Base-by-base conservation (phyloP, 2,329 filamentous ascomycete genomes). In the Claviceps africana region DNA sequence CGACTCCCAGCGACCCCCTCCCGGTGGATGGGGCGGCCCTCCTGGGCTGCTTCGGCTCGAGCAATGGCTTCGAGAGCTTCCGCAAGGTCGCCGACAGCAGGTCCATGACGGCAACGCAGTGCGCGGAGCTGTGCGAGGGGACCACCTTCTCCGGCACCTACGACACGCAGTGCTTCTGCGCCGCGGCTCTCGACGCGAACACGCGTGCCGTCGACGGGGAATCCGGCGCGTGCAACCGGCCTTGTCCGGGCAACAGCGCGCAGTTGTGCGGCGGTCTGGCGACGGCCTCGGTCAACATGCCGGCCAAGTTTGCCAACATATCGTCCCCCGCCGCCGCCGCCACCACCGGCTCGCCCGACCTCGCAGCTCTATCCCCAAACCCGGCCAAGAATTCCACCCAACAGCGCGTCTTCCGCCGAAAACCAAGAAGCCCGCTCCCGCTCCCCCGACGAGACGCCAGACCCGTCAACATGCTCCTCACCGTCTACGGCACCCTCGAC, bases 91-190 rank as follows among this genome's bases (percentile, higher is more conserved):
- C 56, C 0, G 64, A 69, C 4, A 61, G 56, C 10, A 46, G 55
- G 0, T 59, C 62, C 13, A 74, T 75, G 72, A 68, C 69, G 13
- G 62, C 67, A 19, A 59, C 67, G 50, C 57, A 55, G 19, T 76
- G 73, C 50, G 61, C 72, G 11, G 53, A 58, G n/a, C 56, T 60
- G 39, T 76, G 72, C 55, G 50, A 53, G 1, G 63, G 62, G 1
- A 57, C 54, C 39, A 65, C 61, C 19, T 74, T 70, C 52, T 66
- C 68, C 2, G 73, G 70, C 49, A 55, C 73, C 42, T 69, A 64
- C 25, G 61, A 65, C 30, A 69, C 62, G 11, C 62, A 61, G 22
- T 77, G 74, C 58, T 74, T 72, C 61, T 77, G 74, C 53, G 71
- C 72, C 35, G 62, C 68, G 13, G 53, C 50, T 1, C 62, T 76